Conservation (phyloP, 2,329 filamentous ascomycete genomes). For the Diaporthe sp. region DNA sequence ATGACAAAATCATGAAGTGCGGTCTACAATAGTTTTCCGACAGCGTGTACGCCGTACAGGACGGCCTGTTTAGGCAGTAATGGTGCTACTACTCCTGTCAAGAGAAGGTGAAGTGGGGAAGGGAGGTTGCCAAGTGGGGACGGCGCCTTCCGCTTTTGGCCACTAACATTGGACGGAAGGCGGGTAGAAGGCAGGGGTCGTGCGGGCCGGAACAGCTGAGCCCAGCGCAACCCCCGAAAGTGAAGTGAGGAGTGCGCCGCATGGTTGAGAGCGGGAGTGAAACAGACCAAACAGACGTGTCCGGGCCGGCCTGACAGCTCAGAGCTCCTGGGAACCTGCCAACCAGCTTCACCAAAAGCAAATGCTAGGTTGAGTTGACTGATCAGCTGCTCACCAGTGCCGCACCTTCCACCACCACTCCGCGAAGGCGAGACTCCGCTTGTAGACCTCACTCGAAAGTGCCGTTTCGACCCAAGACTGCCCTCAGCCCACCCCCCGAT, state of each 20-base stretch:
- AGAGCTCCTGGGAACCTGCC: constrained; percentile 5
- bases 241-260: not conserved
- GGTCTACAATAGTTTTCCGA: not conserved
- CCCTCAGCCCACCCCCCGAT: constrained; percentile 5
- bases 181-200: constrained; percentile 6
- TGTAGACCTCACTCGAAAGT: constrained; percentile 4
- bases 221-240: not conserved
- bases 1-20: too few relatives aligned
- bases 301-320: constrained; percentile 19
- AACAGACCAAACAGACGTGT: constrained; percentile 15
- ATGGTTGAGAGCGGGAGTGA: not conserved
- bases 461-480: constrained; percentile 3
- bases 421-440: not conserved
- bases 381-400: constrained; percentile 23
- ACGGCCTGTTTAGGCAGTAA: not conserved
- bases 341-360: constrained; percentile 5
- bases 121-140: not conserved
- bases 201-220: constrained; percentile 17
- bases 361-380: constrained; percentile 8
- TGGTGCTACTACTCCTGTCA: not conserved
- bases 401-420: constrained; percentile 8
- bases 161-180: not conserved
- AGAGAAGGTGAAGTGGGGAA: not conserved
- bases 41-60: not conserved
- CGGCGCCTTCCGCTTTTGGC: constrained; percentile 12